Base-by-base conservation (phyloP, 257 asterid genomes). In the Solanum neorickii region DNA sequence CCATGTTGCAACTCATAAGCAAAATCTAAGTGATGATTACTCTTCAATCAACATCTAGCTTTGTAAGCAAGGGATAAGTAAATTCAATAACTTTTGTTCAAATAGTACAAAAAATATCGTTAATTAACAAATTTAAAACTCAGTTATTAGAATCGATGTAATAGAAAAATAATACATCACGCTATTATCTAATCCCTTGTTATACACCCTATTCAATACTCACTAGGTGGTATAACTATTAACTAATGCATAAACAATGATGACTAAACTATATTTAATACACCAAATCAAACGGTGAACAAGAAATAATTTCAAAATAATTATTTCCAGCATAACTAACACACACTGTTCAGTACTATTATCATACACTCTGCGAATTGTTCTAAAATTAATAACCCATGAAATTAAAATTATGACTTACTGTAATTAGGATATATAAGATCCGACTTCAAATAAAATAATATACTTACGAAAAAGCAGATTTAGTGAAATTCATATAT, bases 401-500 rank as follows among this genome's bases (percentile, higher is more conserved):
- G 6, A 37, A 37, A 37, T 37, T 37, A 37, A 37, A 37, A 37
- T 37, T 37, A 5, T 35, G 39, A 35, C 39, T 35, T 35, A 35
- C 7, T 35, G 39, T 35, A 35, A 35, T 35, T 35, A 35, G 39
- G 39, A 35, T 35, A 35, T 35, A 35, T 35, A 35, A 35, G 7
- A 35, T 35, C 39, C 39, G 39, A 35, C 39, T 35, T 35, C 39
- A 35, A 75, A 82, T 65, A 21, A 76, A 84, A 6, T 20, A 68
- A 9, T 42, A 65, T 87, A 88, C 98, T 93, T 90, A 95, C 98
- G 86, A 2, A 69, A 92, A 96, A 65, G 94, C 98, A 66, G 95
- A 89, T 90, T 94, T 95, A 86, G 98, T 95, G 94, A 96, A 96
- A 91, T 95, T 92, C 90, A 92, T 88, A 94, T 91, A 96, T 33